phyloP scores from a whole-genome alignment of 495 filamentous ascomycete species.

The Chaetomium fimeti region DNA sequence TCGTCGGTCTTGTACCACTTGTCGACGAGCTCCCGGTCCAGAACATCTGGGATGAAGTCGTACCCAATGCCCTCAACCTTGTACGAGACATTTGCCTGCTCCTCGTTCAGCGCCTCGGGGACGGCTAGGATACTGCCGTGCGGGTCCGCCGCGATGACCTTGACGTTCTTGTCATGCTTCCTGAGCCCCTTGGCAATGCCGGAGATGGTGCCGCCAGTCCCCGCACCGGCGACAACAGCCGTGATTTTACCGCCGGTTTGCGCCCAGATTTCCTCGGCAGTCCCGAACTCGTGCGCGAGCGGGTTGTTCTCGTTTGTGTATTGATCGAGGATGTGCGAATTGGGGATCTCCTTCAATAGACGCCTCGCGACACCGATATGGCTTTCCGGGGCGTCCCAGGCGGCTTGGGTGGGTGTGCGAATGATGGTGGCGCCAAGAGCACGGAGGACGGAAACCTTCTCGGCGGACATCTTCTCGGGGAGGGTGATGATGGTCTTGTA shows the following conservation, averaged over 20 bases:
- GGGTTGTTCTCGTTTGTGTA: conserved; percentile 93
- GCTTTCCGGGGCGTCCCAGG: conserved; percentile 89
- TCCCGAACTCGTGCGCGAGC: conserved; percentile 88
- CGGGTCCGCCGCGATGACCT: conserved; percentile 89
- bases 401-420: conserved; percentile 92
- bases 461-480: conserved; percentile 98
- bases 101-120: conserved; percentile 72
- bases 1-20: conserved; percentile 98
- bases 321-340: conserved; percentile 95
- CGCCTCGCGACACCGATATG: conserved; percentile 93
- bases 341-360: conserved; percentile 91
- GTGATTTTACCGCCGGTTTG: conserved; percentile 85
- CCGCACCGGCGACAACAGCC: conserved; percentile 85
- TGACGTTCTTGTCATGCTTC: conserved; percentile 79
- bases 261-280: conserved; percentile 92
- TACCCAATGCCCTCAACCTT: conserved; percentile 99
- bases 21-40: conserved; percentile 78
- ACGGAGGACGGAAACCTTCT: conserved; percentile 92
- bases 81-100: conserved; percentile 77
- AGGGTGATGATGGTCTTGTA: conserved; percentile 99
- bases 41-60: conserved; percentile 93
- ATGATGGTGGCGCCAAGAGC: conserved; percentile 97
- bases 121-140: conserved; percentile 83
- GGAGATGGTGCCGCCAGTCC: conserved; percentile 93
- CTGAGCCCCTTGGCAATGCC: conserved; percentile 81